Base-by-base conservation (phyloP, 257 asterid genomes). In the Linaria vulgaris region DNA sequence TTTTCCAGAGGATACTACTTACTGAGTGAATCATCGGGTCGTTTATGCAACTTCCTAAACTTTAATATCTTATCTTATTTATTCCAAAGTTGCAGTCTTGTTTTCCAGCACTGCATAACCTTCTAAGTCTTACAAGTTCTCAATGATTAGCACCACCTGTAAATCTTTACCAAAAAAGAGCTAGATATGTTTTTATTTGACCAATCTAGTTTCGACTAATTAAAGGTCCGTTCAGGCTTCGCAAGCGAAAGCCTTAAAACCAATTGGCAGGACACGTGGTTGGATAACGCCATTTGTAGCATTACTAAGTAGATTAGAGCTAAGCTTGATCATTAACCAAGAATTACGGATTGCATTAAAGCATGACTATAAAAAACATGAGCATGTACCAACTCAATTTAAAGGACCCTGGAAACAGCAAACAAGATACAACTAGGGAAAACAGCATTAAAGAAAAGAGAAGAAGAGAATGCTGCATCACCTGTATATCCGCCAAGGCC, bases 401-500 rank as follows among this genome's bases (percentile, higher is more conserved):
- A 16, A 46, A 45, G 38, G 54, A 48, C 49, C 56, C 55, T 30
- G 44, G 47, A 6, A 24, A 52, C 22, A 30, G 22, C 22, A 63
- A 56, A 69, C 11, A 23, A 25, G 25, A 17, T n/a, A 70, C 0
- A 20, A 47, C 4, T 47, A 17, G 20, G n/a, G 11, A 4, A n/a
- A 13, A 16, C 21, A 47, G 3, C 52, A 47, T 4, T 12, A 46
- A 12, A n/a, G 13, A 51, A 9, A 56, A 71, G 11, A 25, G 39
- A 38, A 19, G 27, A 19, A 58, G 34, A 12, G 20, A 19, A 47
- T 56, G 16, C 64, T 15, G 11, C 39, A 49, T 73, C 59, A 87
- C 97, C 99, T 94, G 54, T 87, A 94, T 71, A 90, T 85, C 50
- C 99, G 96, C 99, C 99, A 94, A 5, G 99, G 99, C 68, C 99